Evolutionary conservation across 148 eudicot genomes (phyloP), one percentile per base, ranked within the genome.

Genomic region (Rhododendron vialii): DNA sequence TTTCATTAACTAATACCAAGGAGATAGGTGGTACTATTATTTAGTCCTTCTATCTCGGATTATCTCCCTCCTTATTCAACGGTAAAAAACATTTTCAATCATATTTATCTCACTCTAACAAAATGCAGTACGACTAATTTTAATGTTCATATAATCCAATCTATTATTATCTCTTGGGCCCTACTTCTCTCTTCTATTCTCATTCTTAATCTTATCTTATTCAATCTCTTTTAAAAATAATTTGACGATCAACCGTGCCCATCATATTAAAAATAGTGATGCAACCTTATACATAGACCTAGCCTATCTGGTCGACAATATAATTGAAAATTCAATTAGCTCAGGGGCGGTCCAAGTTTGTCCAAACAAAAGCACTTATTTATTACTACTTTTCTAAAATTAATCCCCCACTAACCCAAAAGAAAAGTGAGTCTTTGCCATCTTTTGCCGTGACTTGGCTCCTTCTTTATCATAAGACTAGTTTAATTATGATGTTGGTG

Each of bases 351-450:
- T 55, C 61, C 61, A 55, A 55, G 22, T 55, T 18, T 7, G 8
- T n/a, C 26, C n/a, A 22, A 59, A 59, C 61, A 20, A 59, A 59
- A 59, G 65, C 65, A 59, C n/a, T 59, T 59, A 59, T 59, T 20
- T 18, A 55, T 13, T 53, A 13, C 1, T 12, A 26, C 18, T 30
- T 14, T 71, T 71, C 20, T 65, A 9, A 20, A 65, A 65, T 47
- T 47, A 47, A 26, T 26, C 7, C 55, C 81, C 81, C 55, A 78
- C 81, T 78, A 78, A 43, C 5, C 81, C 57, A 45, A 43, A 71
- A 5, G 53, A 78, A 78, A 78, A 78, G 57, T 45, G 30, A 78
- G 81, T n/a, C 45, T 15, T 74, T 74, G 78, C 78, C 78, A 33
- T 74, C 78, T 74, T 74, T 74, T 35, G 80, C 80, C 47, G 15